Percentiles rank a stretch among this genome's conserved stretches.
phyloP scores from a whole-genome alignment of 2,329 filamentous ascomycete species.

The Beauveria bassiana region DNA sequence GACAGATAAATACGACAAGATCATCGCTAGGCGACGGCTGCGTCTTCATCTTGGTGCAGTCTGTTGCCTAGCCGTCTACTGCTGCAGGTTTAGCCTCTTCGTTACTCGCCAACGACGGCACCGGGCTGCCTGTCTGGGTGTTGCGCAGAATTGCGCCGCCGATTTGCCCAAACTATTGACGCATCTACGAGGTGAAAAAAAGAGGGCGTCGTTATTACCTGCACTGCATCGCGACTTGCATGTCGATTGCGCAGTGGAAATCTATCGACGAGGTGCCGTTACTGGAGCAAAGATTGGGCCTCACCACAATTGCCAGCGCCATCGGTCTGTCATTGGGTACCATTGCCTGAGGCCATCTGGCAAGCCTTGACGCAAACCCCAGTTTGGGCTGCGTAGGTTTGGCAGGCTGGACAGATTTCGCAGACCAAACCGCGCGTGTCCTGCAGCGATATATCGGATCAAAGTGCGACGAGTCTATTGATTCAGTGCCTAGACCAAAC shows the following conservation, averaged over 20 bases:
- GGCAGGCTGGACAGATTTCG: neutral
- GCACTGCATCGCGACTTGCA: constrained; percentile 5
- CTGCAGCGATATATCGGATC: constrained; percentile 6
- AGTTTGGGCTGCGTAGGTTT: neutral
- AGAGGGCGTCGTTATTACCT: neutral
- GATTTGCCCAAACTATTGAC: neutral
- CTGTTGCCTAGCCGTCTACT: neutral
- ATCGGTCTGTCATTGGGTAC: constrained; percentile 1
- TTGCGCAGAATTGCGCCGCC: neutral
- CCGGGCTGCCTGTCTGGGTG: neutral
- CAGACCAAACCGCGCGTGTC: neutral
- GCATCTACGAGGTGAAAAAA: neutral
- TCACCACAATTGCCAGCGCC: constrained; percentile 4
- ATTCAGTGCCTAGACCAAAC: neutral
- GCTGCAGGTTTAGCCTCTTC: neutral
- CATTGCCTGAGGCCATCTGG: neutral
- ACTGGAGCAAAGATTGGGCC: constrained; percentile 8
- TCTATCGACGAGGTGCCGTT: neutral
- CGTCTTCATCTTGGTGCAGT: neutral
- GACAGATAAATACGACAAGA: neutral
- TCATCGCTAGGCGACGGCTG: neutral
- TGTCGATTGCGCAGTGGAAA: constrained; percentile 7
- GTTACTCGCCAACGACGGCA: neutral
- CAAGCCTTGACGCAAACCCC: neutral
- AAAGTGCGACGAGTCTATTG: neutral